These are phyloP conservation scores for Megacollybia marginata DNA, from an alignment of 768 basidiomycete species.

Conservation along the genomic window DNA sequence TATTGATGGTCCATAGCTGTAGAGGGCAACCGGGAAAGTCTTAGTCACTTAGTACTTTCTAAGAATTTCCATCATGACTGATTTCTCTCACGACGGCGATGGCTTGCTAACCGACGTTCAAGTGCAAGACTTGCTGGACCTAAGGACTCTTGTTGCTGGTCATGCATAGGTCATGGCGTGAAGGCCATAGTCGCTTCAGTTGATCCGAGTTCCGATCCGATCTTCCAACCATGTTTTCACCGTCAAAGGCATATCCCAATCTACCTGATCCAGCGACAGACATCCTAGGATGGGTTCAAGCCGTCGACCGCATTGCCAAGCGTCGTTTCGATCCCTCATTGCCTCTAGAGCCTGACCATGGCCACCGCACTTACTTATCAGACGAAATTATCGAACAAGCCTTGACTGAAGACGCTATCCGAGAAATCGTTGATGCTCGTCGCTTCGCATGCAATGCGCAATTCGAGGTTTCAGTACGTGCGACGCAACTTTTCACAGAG, in stretches of 20 bases:
- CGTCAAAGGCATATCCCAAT: neutral
- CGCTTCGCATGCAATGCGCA: neutral
- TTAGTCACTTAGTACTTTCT: no score
- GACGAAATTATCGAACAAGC: neutral
- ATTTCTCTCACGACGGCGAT: no score
- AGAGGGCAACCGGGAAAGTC: no score
- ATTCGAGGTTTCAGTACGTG: neutral
- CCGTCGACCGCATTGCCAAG: slow-evolving; percentile 3
- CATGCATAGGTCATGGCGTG: no score
- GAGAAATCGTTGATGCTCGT: neutral
- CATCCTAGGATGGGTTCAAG: neutral
- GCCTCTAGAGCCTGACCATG: slow-evolving; percentile 3
- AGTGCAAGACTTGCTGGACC: no score
- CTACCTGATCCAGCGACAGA: neutral
- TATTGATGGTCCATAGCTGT: no score
- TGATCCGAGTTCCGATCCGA: no score
- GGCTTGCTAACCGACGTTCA: no score
- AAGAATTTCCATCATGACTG: no score
- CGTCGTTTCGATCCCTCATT: slow-evolving; percentile 4
- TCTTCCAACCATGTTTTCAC: no score
- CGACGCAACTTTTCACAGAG: slow-evolving; percentile 6
- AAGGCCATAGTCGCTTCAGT: no score
- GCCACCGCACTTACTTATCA: neutral
- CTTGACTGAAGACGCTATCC: neutral
- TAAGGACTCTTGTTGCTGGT: no score